These are phyloP conservation scores for Aspergillus glaucus DNA, from an alignment of 2,329 filamentous ascomycete genomes.

Conservation along the genomic window DNA sequence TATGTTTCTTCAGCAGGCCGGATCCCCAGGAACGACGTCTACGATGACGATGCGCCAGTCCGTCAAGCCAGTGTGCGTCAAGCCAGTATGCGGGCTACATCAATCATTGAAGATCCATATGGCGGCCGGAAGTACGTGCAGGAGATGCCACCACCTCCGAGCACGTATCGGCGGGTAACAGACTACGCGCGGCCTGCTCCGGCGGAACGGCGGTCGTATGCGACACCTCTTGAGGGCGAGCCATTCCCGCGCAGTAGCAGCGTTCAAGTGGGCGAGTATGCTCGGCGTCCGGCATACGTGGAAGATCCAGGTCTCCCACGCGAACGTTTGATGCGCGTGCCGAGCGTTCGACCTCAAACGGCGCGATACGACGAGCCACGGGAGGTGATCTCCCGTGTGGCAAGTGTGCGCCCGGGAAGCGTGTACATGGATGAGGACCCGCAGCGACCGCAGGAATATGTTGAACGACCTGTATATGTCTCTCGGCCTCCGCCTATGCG, in stretches of 20 bases:
- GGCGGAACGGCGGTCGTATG: slow-evolving; percentile 27
- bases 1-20: slow-evolving; percentile 28
- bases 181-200: slow-evolving; percentile 29
- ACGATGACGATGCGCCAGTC: slow-evolving; percentile 25
- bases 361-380: slow-evolving; percentile 39
- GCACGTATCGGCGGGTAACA: slow-evolving; percentile 34
- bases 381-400: slow-evolving; percentile 35
- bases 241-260: slow-evolving; percentile 32
- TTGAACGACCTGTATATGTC: slow-evolving; percentile 36
- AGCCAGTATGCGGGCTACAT: slow-evolving; percentile 34
- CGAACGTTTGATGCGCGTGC: slow-evolving; percentile 51
- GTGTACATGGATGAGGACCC: slow-evolving; percentile 37
- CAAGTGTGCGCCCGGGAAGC: slow-evolving; percentile 38
- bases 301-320: slow-evolving; percentile 61
- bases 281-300: slow-evolving; percentile 38
- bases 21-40: slow-evolving; percentile 26
- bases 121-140: slow-evolving; percentile 36
- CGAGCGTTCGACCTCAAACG: slow-evolving; percentile 53
- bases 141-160: slow-evolving; percentile 40
- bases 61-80: slow-evolving; percentile 29
- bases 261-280: slow-evolving; percentile 38
- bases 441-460: slow-evolving; percentile 44
- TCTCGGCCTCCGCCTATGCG: slow-evolving; percentile 24
- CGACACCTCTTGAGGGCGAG: slow-evolving; percentile 26
- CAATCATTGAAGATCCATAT: slow-evolving; percentile 38